Evolutionary conservation across 768 basidiomycete genomes (phyloP).

Genomic region (Exidia glandulosa): DNA sequence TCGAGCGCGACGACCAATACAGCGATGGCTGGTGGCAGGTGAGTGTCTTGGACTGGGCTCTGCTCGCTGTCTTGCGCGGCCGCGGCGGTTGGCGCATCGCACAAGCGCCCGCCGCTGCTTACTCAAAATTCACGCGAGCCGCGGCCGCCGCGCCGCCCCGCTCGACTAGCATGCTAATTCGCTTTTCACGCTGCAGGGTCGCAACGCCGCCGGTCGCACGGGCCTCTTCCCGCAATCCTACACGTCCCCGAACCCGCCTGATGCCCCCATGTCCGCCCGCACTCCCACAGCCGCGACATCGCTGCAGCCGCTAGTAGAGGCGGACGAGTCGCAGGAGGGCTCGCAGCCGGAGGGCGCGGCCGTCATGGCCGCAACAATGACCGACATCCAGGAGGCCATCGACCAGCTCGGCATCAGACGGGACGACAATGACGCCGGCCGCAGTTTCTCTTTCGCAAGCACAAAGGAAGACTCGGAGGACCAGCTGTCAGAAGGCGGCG

Average conservation of each 20-base stretch:
- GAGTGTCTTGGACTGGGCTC: conserved; percentile 11
- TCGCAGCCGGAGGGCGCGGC: conserved; percentile 27
- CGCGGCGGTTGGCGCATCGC: background rate
- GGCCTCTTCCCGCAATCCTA: conserved; percentile 91
- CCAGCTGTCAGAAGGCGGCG: conserved; percentile 45
- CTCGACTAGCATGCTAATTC: background rate
- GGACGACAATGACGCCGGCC: conserved; percentile 42
- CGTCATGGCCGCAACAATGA: conserved; percentile 80
- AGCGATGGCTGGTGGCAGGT: conserved; percentile 96
- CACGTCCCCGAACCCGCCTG: conserved; percentile 51
- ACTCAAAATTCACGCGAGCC: too few relatives aligned
- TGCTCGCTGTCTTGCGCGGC: background rate
- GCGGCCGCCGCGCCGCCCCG: too few relatives aligned
- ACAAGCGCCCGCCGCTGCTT: too few relatives aligned
- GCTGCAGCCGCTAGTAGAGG: conserved; percentile 19
- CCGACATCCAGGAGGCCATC: conserved; percentile 83
- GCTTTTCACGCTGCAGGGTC: conserved; percentile 45
- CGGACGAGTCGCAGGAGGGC: conserved; percentile 17
- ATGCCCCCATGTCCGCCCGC: conserved; percentile 9
- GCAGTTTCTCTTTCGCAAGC: conserved; percentile 72
- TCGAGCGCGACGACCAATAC: conserved; percentile 90
- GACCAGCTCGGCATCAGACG: conserved; percentile 80
- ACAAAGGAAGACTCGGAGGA: conserved; percentile 44
- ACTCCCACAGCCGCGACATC: conserved; percentile 2
- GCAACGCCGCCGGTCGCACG: conserved; percentile 67